These are phyloP conservation scores for Tolypocladium guangdongense DNA, from an alignment of 2,329 filamentous ascomycete species.

Conservation along the genomic window DNA sequence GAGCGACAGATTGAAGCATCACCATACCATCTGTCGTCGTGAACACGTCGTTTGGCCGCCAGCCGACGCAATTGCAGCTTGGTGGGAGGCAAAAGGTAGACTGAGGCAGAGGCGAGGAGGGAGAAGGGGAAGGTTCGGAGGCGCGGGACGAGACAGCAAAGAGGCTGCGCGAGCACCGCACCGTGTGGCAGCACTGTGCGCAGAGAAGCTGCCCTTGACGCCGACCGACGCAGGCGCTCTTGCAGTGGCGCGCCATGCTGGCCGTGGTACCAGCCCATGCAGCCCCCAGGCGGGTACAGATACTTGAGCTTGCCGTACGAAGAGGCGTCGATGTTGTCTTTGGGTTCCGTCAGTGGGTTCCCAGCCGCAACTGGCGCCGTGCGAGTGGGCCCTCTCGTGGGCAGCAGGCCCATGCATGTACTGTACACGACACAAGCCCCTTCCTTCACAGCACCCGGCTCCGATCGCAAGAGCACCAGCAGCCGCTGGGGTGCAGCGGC, in stretches of 20 bases:
- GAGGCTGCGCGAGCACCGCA: constrained; percentile 2
- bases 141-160: constrained; percentile 4
- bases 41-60: constrained; percentile 8
- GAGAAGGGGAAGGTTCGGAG: constrained; percentile 10
- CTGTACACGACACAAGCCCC: background rate
- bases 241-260: constrained; percentile 1
- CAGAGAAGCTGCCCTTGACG: background rate
- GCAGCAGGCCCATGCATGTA: constrained; percentile 1
- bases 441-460: background rate
- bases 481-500: background rate
- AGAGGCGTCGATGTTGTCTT: too few species aligned
- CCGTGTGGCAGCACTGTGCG: constrained; percentile 6
- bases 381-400: background rate
- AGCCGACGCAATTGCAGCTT: constrained; percentile 15
- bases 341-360: background rate
- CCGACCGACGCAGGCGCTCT: constrained; percentile 5
- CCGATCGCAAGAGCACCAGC: background rate
- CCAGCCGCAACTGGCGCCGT: background rate
- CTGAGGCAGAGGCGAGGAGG: constrained; percentile 8
- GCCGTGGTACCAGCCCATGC: background rate
- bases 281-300: background rate
- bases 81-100: constrained; percentile 1
- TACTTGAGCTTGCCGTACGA: background rate
- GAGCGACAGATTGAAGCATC: constrained; percentile 12
- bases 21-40: constrained; percentile 18